Conservation (phyloP, 805 yeast genomes). For the Candida verbasci region DNA sequence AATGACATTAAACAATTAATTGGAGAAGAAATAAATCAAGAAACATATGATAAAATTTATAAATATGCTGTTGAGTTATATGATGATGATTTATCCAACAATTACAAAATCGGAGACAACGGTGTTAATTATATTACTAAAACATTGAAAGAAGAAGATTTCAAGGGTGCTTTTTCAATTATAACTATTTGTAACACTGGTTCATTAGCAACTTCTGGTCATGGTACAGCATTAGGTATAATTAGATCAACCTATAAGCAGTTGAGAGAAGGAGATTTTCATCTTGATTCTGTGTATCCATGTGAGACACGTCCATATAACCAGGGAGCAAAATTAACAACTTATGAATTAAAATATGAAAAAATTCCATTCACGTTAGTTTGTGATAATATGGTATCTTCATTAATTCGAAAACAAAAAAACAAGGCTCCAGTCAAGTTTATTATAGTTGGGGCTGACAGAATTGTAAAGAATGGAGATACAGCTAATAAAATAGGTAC, state of each 20-base stretch:
- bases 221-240: slow-evolving; percentile 95
- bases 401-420: slow-evolving; percentile 50
- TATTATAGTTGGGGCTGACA: slow-evolving; percentile 91
- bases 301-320: slow-evolving; percentile 95
- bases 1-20: slow-evolving; percentile 41
- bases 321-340: slow-evolving; percentile 92
- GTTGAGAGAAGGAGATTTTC: slow-evolving; percentile 40
- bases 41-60: slow-evolving; percentile 29
- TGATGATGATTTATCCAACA: slow-evolving; percentile 75
- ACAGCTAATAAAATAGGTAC: slow-evolving; percentile 97
- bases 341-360: slow-evolving; percentile 84
- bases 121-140: slow-evolving; percentile 68
- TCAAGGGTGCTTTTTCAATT: slow-evolving; percentile 67
- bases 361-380: slow-evolving; percentile 82
- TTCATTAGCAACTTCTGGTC: slow-evolving; percentile 93
- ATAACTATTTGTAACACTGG: slow-evolving; percentile 96
- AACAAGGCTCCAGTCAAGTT: slow-evolving; percentile 70
- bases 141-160: slow-evolving; percentile 41
- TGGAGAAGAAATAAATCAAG: no score
- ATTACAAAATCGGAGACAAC: slow-evolving; percentile 70
- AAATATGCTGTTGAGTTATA: slow-evolving; percentile 53
- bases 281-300: slow-evolving; percentile 71
- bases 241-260: slow-evolving; percentile 62
- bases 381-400: slow-evolving; percentile 89
- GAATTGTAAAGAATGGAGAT: slow-evolving; percentile 91